Base-by-base conservation (phyloP, 495 filamentous ascomycete genomes). In the Paragyromitra xinjiangensis region DNA sequence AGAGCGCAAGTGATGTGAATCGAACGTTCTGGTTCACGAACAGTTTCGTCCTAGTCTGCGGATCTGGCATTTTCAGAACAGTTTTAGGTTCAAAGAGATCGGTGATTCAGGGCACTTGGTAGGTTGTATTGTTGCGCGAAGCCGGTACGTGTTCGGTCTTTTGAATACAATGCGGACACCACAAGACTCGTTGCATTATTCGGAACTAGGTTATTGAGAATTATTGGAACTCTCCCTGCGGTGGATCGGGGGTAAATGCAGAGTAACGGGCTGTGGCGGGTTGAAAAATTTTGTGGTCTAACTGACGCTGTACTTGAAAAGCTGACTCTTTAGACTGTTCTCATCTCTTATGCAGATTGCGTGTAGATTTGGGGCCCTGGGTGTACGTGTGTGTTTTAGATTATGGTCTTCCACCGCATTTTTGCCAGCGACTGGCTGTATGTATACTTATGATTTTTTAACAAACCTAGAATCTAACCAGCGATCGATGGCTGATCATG, bases 41-140 rank as follows among this genome's bases (percentile, higher is more conserved):
- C 26, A 29, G 26, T 29, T 29, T 29, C 19, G 19, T 22, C 19
- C 19, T 22, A 22, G 19, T 22, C 19, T 22, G 19, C 19, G 19
- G 19, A 22, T 22, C 19, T 22, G 19, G 19, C 19, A 22, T 22
- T 22, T 22, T 22, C 19, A 22, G 26, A 29, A 29, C 26, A 29
- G 26, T 29, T 29, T 29, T 29, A 29, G 26, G 26, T 29, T 11
- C 24, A 58, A 58, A 3, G 37, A 58, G 66, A 58, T 69, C 51
- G 51, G 51, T 69, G 66, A 69, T 69, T 68, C 51, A n/a, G 37
- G 29, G 45, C 24, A 19, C 58, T 29, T 14, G 26, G 66, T 29
- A 42, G 37, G 51, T 40, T 53, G 64, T 34, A 29, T 26, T 51
- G 64, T 66, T 66, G 50, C 55, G 4, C 37, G 44, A 67, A 42